These are phyloP conservation scores for Penicillium oxalicum DNA, from an alignment of 2,329 filamentous ascomycete species.

Conservation along the genomic window DNA sequence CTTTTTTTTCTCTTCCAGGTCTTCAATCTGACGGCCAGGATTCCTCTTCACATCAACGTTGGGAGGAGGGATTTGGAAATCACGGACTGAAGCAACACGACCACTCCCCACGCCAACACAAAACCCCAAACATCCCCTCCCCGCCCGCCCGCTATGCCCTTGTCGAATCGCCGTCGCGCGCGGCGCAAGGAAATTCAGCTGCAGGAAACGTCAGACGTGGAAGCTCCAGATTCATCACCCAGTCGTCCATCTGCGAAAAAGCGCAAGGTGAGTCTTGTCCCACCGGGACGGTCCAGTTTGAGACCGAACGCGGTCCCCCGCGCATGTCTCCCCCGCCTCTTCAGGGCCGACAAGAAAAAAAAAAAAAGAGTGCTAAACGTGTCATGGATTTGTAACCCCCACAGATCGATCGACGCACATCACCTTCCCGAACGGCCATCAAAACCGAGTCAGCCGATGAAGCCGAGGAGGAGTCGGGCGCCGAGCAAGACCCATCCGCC, in stretches of 20 bases:
- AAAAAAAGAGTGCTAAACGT: conserved; percentile 9
- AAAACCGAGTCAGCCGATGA: conserved; percentile 38
- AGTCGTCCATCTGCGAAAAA: conserved; percentile 44
- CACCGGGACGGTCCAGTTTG: conserved; percentile 4
- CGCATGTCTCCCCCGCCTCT: conserved; percentile 3
- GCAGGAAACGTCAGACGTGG: conserved; percentile 42
- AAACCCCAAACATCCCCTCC: too few relatives aligned
- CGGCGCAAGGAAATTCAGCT: conserved; percentile 42
- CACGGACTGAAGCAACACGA: too few relatives aligned
- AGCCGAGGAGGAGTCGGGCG: conserved; percentile 37
- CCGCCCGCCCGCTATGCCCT: conserved; percentile 24
- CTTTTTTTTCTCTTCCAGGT: too few relatives aligned
- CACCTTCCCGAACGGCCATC: conserved; percentile 27
- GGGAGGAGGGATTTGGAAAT: too few relatives aligned
- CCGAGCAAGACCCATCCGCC: conserved; percentile 38
- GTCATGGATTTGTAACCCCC: conserved; percentile 5
- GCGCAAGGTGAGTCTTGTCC: conserved; percentile 39
- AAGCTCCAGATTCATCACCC: conserved; percentile 44
- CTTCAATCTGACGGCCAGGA: too few relatives aligned
- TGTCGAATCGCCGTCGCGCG: conserved; percentile 41
- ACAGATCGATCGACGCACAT: conserved; percentile 32
- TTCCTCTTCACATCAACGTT: too few relatives aligned
- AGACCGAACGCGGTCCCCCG: conserved; percentile 4
- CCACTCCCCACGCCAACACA: too few relatives aligned
- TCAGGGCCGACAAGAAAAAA: too few relatives aligned